Evolutionary conservation across 495 filamentous ascomycete genomes (phyloP).

Genomic region (Xylaria castorea): DNA sequence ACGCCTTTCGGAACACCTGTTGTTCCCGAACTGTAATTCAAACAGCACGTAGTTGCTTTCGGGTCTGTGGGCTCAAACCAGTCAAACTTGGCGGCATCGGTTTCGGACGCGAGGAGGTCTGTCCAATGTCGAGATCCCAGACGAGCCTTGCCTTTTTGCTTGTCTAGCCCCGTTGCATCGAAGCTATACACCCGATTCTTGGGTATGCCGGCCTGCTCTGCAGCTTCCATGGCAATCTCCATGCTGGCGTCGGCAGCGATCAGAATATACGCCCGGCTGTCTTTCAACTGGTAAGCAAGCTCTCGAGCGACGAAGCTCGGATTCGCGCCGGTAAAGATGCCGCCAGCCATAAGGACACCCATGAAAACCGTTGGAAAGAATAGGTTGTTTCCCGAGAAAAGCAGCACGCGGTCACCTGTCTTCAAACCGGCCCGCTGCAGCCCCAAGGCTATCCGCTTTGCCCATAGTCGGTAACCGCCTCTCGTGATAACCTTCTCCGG

Average conservation of each 20-base stretch:
- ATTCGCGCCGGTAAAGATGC: constrained; percentile 81
- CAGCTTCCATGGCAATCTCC: constrained; percentile 69
- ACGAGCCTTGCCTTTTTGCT: constrained; percentile 42
- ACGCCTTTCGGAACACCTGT: constrained; percentile 88
- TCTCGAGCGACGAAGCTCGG: constrained; percentile 72
- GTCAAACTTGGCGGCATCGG: constrained; percentile 51
- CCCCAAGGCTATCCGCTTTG: constrained; percentile 74
- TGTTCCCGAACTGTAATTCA: constrained; percentile 81
- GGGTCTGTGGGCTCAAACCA: constrained; percentile 49
- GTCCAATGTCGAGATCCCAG: constrained; percentile 53
- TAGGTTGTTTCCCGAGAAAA: constrained; percentile 74
- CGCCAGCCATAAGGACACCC: constrained; percentile 78
- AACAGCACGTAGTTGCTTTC: constrained; percentile 47
- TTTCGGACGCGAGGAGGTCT: constrained; percentile 47
- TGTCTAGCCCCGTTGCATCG: constrained; percentile 54
- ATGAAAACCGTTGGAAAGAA: constrained; percentile 77
- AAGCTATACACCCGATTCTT: constrained; percentile 56
- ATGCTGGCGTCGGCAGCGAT: constrained; percentile 64
- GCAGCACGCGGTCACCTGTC: constrained; percentile 72
- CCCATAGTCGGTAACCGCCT: constrained; percentile 67
- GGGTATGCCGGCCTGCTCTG: constrained; percentile 67
- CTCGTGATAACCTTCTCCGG: constrained; percentile 51
- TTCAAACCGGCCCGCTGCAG: constrained; percentile 69
- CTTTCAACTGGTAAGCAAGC: constrained; percentile 74
- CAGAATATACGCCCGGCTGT: constrained; percentile 70